Base-by-base conservation (phyloP, 1,284 basidiomycete species). In the Ceratobasidium sp. region DNA sequence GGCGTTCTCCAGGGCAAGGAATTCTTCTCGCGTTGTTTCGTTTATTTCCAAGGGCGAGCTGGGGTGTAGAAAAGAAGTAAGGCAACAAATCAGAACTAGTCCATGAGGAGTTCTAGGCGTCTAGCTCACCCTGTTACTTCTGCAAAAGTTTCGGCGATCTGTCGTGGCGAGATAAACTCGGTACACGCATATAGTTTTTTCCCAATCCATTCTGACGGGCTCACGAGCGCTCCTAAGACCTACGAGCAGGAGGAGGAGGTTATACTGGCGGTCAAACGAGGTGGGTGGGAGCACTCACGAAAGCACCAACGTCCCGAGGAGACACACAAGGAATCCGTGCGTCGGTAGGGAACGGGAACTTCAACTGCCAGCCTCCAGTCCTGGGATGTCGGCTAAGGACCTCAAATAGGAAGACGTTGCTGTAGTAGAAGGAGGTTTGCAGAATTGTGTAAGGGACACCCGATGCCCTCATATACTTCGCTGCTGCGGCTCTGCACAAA, bases 311-410 rank as follows among this genome's bases (percentile, higher is more conserved):
- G 21, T 57, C 54, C 30, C 35, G 14, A 11, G 64, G 64, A 2
- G 50, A 71, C 41, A 52, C 23, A 28, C 69, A 41, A 11, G 69
- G 69, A 13, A 71, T 59, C 11, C 55, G 69, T 2, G 50, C 50
- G 47, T 71, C 69, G n/a, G 57, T 43, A 16, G 69, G 69, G 18
- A 71, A 41, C 11, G 69, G 69, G 46, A 71, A 43, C 23, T 49
- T 46, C 13, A 58, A 50, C 32, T 38, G 26, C 69, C 69, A 71
- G 21, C 69, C 57, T 18, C 69, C 69, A 30, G 43, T 71, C 44
- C 23, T 13, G 4, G 57, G 69, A 43, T 71, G 35, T 13, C 57
- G 69, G 28, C 16, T 32, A n/a, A 59, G 14, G 14, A 57, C 47
- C 23, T 71, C 46, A 30, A 61, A 47, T n/a, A 71, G 43, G 21